A percentile compares a stretch with the other conserved stretches of the same genome.
Conservation (phyloP, 495 filamentous ascomycete species). For the Penicillium fimorum region DNA sequence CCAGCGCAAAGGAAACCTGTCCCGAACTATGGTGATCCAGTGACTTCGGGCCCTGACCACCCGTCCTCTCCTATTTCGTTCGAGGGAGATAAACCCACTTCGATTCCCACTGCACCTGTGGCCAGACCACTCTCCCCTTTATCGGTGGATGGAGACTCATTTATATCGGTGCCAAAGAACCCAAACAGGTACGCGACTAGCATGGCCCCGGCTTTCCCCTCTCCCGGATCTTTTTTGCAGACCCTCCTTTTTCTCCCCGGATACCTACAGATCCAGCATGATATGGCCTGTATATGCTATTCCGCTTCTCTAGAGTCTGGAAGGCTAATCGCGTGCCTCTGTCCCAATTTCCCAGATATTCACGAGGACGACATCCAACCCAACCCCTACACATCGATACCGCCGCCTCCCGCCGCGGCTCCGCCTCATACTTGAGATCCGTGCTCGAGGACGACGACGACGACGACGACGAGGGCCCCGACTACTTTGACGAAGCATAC, state of each 20-base stretch:
- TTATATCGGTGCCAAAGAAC: constrained; percentile 37
- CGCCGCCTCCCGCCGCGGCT: constrained; percentile 22
- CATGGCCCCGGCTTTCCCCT: constrained; percentile 3
- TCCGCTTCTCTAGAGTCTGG: constrained; percentile 21
- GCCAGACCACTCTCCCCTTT: constrained; percentile 23
- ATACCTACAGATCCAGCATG: constrained; percentile 10
- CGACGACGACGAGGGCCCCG: constrained; percentile 27
- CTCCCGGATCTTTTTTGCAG: constrained; percentile 9
- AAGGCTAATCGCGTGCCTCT: constrained; percentile 34
- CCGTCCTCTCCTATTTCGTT: constrained; percentile 33
- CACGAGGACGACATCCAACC: constrained; percentile 33
- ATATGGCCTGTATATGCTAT: constrained; percentile 27
- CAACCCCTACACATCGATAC: constrained; percentile 43
- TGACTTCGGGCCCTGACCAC: constrained; percentile 27
- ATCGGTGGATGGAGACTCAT: constrained; percentile 33
- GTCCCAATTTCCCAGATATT: constrained; percentile 35
- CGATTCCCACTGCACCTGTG: constrained; percentile 26
- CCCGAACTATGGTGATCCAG: constrained; percentile 35
- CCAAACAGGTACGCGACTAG: constrained; percentile 42
- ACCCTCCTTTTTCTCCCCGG: constrained; percentile 14
- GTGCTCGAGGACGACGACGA: constrained; percentile 29
- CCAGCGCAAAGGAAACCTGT: constrained; percentile 42
- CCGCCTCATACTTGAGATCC: constrained; percentile 22
- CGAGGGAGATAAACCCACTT: constrained; percentile 28
- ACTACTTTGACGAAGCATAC: constrained; percentile 35